Evolutionary conservation across 2,329 filamentous ascomycete genomes (phyloP), one percentile per base, ranked within the genome.

Genomic region (Talaromyces amestolkiae): DNA sequence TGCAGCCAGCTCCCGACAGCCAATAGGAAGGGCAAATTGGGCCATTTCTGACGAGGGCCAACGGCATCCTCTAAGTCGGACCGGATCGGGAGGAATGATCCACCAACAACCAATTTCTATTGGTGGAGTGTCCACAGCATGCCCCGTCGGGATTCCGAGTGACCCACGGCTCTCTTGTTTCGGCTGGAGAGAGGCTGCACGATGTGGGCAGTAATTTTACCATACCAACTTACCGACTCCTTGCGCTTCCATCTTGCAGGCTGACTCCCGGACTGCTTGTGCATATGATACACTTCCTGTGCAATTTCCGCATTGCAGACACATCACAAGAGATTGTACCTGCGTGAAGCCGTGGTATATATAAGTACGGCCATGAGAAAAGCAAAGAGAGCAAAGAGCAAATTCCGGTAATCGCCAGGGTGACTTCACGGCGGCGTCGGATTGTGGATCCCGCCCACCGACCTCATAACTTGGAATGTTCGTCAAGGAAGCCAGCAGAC

Each of bases 101-200:
- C 37, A 58, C 60, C 49, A 7, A 11, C 0, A 1, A 19, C 24
- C 6, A n/a, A 0, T 43, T 9, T n/a, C 39, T 45, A 47, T 64
- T 59, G 64, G 60, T 35, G 15, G 37, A 11, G 7, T 37, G 7
- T n/a, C n/a, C 35, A 27, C 27, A 17, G 1, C 56, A 11, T 11
- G 61, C 61, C 58, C 64, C 61, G 54, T 63, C 64, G 58, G 64
- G 24, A 66, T 58, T 61, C 58, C 51, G 64, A 66, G 41, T 19
- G 64, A 58, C 64, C 63, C 63, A 61, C 61, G 61, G 61, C 35
- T 15, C 17, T n/a, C 49, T 54, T 41, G 47, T 43, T 63, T 58
- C 61, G 61, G 61, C 51, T 22, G 33, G 6, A 37, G 39, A 58
- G 54, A 37, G 54, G 54, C 54, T 59, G 24, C 56, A 58, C 56